These are phyloP conservation scores for Botryotinia convoluta DNA, from an alignment of 2,329 filamentous ascomycete species.

Conservation along the genomic window DNA sequence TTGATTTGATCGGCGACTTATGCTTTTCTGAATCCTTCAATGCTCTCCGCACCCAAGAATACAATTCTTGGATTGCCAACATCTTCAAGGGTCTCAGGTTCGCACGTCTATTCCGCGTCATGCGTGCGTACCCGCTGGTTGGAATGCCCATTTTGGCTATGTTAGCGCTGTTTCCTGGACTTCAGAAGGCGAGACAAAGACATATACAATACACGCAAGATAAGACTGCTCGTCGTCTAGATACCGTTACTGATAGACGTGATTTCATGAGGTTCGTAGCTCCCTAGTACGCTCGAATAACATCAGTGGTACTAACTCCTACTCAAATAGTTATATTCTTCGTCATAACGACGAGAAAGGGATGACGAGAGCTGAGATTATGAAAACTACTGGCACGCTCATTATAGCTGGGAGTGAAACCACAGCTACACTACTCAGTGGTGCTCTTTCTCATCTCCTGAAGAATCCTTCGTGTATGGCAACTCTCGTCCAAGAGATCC, in stretches of 20 bases:
- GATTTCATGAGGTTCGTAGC: neutral
- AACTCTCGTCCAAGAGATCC: neutral
- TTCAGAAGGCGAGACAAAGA: neutral
- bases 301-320: neutral
- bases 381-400: neutral
- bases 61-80: neutral
- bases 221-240: neutral
- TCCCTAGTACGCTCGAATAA: rapidly evolving
- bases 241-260: neutral
- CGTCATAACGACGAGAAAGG: neutral
- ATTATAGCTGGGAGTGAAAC: neutral
- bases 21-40: neutral
- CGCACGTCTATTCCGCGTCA: neutral
- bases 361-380: neutral
- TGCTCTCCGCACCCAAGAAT: neutral
- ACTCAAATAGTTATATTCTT: neutral
- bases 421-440: neutral
- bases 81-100: neutral
- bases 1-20: neutral
- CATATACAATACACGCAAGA: neutral
- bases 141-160: neutral
- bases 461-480: neutral
- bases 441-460: neutral
- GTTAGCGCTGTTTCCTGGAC: neutral
- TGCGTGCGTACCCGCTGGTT: neutral